A percentile compares a stretch with the other conserved stretches of the same genome.
phyloP scores from a whole-genome alignment of 164 flowering plant genomes.

The Aristolochia fimbriata region DNA sequence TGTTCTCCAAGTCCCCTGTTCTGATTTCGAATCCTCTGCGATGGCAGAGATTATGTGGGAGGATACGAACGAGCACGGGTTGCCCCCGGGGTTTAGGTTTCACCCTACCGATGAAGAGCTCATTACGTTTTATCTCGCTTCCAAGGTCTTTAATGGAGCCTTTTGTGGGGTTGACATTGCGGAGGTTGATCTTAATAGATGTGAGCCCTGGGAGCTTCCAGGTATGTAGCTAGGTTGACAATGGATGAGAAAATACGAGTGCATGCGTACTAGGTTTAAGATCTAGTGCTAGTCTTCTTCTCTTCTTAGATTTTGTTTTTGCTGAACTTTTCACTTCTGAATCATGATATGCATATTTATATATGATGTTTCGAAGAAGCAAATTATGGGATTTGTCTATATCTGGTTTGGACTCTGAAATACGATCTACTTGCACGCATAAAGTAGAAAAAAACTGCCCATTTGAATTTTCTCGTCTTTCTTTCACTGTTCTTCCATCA shows the following conservation, averaged over 20 bases:
- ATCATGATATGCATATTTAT: too few species aligned
- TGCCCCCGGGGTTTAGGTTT: constrained; percentile 87
- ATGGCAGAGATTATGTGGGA: constrained; percentile 33
- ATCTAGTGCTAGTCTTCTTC: too few species aligned
- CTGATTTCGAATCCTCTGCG: constrained; percentile 20
- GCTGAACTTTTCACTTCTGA: too few species aligned
- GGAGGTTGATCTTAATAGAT: constrained; percentile 70
- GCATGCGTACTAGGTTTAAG: too few species aligned
- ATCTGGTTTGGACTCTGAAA: too few species aligned
- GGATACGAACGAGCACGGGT: constrained; percentile 37
- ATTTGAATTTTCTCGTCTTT: too few species aligned
- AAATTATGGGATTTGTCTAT: too few species aligned
- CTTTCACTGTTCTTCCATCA: too few species aligned
- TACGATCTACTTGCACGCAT: too few species aligned
- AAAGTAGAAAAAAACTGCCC: too few species aligned
- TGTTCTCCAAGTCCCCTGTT: background rate
- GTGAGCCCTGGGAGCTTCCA: constrained; percentile 93
- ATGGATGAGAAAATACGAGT: background rate
- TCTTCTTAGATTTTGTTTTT: too few species aligned
- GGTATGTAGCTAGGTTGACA: constrained; percentile 40
- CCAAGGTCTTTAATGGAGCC: constrained; percentile 54
- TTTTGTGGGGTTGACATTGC: constrained; percentile 50
- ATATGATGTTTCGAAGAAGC: too few species aligned
- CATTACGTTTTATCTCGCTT: constrained; percentile 66
- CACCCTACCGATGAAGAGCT: constrained; percentile 95